Evolutionary conservation across 306 rosid species (phyloP), one percentile per base, ranked within the genome.

Genomic region (Malus domestica): DNA sequence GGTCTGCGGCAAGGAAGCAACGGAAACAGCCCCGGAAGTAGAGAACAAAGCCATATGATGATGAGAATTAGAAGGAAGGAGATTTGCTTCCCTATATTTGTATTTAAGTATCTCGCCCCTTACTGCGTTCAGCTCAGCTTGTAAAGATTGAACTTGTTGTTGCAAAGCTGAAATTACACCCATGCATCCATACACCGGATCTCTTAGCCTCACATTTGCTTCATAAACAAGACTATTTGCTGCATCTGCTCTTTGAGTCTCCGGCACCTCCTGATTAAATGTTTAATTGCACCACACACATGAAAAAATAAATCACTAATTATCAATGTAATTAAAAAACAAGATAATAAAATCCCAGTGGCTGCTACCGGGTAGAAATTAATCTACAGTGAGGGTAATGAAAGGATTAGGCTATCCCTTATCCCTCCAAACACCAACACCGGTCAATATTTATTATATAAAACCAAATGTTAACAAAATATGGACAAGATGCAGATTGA

Each of bases 171-270:
- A 95, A 80, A 95, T 95, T 75, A 97, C 98, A 29, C 99, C 99
- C 98, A 95, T 95, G 91, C 99, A 95, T 52, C 99, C 99, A 63
- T 95, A 95, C 3, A 95, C 98, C 6, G 97, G 99, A 67, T 95
- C 99, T 81, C 99, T 89, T 75, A 92, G 89, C 84, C 99, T 90
- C 85, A 95, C 92, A 80, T 95, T 92, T 6, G 99, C 99, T 70
- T 95, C 99, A 51, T 90, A 92, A 16, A 95, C 99, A 44, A 92
- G 93, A 83, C 99, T 95, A 73, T 92, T 92, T 42, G 99, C 99
- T 0, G 97, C 93, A 62, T 95, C 99, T 0, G 96, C 97, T 87
- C 98, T 88, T 29, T 90, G 91, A 71, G 81, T 78, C 85, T 95
- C 97, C 35, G 97, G 87, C 63, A 92, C 98, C 76, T 95, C 99